Percentiles rank a stretch among this genome's conserved stretches.
phyloP scores from a whole-genome alignment of 2,329 filamentous ascomycete species.

The Xylariales sp. region DNA sequence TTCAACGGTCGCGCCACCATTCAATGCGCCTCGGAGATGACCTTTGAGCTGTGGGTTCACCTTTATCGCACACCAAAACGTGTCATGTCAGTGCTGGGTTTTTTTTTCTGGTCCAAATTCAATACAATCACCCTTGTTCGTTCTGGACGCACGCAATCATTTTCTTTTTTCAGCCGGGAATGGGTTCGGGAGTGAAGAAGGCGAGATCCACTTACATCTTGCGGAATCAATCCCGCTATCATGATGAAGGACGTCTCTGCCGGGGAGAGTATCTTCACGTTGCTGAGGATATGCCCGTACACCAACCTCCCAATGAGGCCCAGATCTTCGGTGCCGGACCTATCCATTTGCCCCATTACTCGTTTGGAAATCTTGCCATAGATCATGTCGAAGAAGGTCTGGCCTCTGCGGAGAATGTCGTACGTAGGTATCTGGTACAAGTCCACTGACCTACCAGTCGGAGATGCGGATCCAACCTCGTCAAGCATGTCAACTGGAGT shows the following conservation, averaged over 20 bases:
- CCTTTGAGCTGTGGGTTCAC: constrained; percentile 50
- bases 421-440: constrained; percentile 28
- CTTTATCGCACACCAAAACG: constrained; percentile 19
- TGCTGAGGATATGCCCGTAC: constrained; percentile 46
- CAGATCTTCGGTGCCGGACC: constrained; percentile 44
- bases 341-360: constrained; percentile 44
- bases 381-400: constrained; percentile 40
- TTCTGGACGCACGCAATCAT: background rate
- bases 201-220: constrained; percentile 35
- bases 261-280: constrained; percentile 37
- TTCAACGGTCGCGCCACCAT: constrained; percentile 42
- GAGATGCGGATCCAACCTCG: constrained; percentile 27
- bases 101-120: background rate
- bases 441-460: constrained; percentile 33
- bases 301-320: constrained; percentile 41
- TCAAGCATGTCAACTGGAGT: constrained; percentile 38
- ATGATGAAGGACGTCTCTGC: constrained; percentile 47
- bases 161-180: background rate
- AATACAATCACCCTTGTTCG: background rate
- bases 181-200: background rate
- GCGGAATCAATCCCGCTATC: constrained; percentile 45
- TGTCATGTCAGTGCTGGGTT: background rate
- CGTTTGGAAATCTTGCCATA: constrained; percentile 45
- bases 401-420: constrained; percentile 36
- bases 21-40: constrained; percentile 45